phyloP scores from a whole-genome alignment of 2,329 filamentous ascomycete species.

The Aureobasidium sp. region DNA sequence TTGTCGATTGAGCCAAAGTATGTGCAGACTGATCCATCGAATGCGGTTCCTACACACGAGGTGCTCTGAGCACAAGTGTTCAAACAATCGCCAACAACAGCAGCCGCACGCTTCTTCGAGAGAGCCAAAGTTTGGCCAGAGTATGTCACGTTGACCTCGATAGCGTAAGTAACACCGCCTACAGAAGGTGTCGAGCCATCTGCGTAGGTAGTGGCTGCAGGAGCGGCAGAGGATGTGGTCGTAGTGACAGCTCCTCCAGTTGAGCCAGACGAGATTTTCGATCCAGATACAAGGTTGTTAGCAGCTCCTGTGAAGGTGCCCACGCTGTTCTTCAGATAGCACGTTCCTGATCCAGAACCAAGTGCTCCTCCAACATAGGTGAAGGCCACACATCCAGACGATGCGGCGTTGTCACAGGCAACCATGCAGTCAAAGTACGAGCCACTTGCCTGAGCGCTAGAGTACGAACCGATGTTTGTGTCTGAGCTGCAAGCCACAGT shows the following conservation, averaged over 20 bases:
- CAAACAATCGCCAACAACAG: background rate
- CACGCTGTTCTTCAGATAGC: slow-evolving; percentile 9
- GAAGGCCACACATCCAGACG: slow-evolving; percentile 9
- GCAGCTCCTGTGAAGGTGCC: slow-evolving; percentile 4
- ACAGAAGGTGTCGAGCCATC: background rate
- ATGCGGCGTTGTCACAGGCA: slow-evolving; percentile 11
- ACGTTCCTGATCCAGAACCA: slow-evolving; percentile 7
- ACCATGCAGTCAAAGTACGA: slow-evolving; percentile 16
- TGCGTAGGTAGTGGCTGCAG: slow-evolving; percentile 13
- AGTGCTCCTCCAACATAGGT: slow-evolving; percentile 15
- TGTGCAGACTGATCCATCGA: background rate
- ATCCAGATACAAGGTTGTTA: slow-evolving; percentile 11
- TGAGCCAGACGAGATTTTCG: background rate
- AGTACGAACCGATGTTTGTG: slow-evolving; percentile 5
- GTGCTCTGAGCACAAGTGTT: background rate
- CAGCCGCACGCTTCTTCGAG: background rate
- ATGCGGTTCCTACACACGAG: background rate
- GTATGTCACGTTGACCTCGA: background rate
- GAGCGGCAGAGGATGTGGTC: slow-evolving; percentile 12
- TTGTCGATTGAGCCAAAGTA: background rate
- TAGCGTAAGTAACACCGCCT: background rate
- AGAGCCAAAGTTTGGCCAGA: background rate
- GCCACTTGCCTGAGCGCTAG: background rate
- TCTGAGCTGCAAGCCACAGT: slow-evolving; percentile 9
- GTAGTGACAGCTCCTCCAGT: background rate